Evolutionary conservation across 257 asterid genomes (phyloP), one percentile per base, ranked within the genome.

Genomic region (Primulina eburnea): DNA sequence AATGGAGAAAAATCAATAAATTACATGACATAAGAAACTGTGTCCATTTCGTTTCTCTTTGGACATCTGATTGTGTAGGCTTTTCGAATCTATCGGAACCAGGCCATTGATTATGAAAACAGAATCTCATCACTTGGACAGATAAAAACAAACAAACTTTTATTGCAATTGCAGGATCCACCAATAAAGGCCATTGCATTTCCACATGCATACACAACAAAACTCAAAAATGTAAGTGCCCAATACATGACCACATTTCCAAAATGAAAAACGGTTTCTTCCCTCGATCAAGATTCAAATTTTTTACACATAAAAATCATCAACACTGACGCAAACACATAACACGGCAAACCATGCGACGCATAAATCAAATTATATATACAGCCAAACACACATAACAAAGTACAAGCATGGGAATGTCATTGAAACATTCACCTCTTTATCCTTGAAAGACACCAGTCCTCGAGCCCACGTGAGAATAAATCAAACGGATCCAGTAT

Each of bases 401-500:
- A 76, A 76, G 72, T 58, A 53, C 50, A 60, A 73, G 11, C 65
- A 73, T 32, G 5, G 34, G 26, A 18, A 40, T 57, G n/a, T 52
- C 29, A 52, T 10, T n/a, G 16, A 61, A 67, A 20, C 30, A 65
- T 62, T 81, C 67, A 83, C 86, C 86, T 76, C 71, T 32, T 67
- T 65, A 43, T 66, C 38, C 18, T 62, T 10, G 75, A 77, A 66
- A 63, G 33, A 20, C 6, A 71, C 33, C 18, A 65, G 14, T 61
- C 73, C 60, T 26, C 65, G 28, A 35, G 58, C 74, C 81, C 76
- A 64, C 78, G 35, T 59, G 79, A 55, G 30, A 43, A 63, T 4
- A 66, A 38, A 58, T 34, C 71, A 72, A 63, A 75, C 69, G 59
- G 83, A 81, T 75, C 82, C 73, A 70, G 72, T 70, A 71, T 24